A percentile compares a stretch with the other conserved stretches of the same genome.
Evolutionary conservation across 768 basidiomycete genomes (phyloP).

Genomic region (Russula compacta): DNA sequence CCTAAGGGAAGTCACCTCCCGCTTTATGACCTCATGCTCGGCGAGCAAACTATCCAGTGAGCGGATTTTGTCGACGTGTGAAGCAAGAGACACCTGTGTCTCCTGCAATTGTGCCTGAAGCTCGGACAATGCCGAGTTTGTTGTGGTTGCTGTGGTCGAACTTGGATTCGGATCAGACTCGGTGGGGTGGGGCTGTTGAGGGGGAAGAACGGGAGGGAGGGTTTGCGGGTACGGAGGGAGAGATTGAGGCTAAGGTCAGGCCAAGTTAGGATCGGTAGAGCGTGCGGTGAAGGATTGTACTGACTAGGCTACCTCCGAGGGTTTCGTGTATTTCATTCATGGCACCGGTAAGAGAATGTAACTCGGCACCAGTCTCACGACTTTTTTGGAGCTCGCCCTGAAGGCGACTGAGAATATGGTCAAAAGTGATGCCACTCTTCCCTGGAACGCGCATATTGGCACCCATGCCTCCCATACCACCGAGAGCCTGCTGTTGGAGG

Average conservation of each 20-base stretch:
- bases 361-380: conserved; percentile 83
- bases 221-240: conserved; percentile 53
- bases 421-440: conserved; percentile 84
- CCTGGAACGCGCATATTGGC: conserved; percentile 63
- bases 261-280: not conserved
- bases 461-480: conserved; percentile 71
- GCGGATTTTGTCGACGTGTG: conserved; percentile 75
- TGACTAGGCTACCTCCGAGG: conserved; percentile 70
- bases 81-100: conserved; percentile 68
- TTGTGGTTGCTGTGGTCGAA: conserved; percentile 21
- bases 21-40: conserved; percentile 79
- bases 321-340: conserved; percentile 93
- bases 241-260: conserved; percentile 42
- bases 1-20: conserved; percentile 64
- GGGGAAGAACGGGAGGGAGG: conserved; percentile 51
- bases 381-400: conserved; percentile 95
- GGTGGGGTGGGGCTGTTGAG: conserved; percentile 24
- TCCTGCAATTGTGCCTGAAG: conserved; percentile 79
- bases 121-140: conserved; percentile 39
- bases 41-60: conserved; percentile 71
- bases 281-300: conserved; percentile 24
- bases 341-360: conserved; percentile 63
- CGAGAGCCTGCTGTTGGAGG: conserved; percentile 49
- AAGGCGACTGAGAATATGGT: conserved; percentile 79
- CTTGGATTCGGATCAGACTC: conserved; percentile 20